Conservation (phyloP, 2,329 filamentous ascomycete genomes). For the Microascus cirrosus region DNA sequence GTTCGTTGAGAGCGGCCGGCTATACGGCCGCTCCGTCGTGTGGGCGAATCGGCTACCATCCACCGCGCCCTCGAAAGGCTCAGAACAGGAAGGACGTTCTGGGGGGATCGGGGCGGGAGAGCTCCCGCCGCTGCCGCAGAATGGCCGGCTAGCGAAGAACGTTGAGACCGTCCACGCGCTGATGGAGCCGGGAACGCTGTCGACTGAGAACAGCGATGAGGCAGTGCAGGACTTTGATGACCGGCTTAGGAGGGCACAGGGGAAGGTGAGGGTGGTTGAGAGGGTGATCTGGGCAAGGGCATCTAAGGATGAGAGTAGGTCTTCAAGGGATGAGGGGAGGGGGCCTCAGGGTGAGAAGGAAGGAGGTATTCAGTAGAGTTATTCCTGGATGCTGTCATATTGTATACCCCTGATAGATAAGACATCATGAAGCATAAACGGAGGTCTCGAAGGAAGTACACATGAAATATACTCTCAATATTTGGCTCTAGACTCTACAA, state of each 20-base stretch:
- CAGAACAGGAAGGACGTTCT: slow-evolving; percentile 4
- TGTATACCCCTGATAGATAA: background rate
- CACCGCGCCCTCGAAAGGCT: slow-evolving; percentile 9
- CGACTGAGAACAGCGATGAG: slow-evolving; percentile 76
- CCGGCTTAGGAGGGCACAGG: slow-evolving; percentile 68
- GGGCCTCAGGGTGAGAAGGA: background rate
- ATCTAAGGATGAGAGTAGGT: background rate
- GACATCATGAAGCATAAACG: background rate
- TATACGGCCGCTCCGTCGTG: slow-evolving; percentile 70
- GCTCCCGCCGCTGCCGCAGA: slow-evolving; percentile 37
- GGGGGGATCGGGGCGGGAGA: slow-evolving; percentile 5
- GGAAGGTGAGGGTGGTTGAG: slow-evolving; percentile 78
- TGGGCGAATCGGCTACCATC: slow-evolving; percentile 62
- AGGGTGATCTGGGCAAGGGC: slow-evolving; percentile 41
- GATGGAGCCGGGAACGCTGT: slow-evolving; percentile 66
- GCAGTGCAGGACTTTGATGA: slow-evolving; percentile 88
- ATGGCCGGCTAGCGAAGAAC: slow-evolving; percentile 64
- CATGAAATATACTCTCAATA: background rate
- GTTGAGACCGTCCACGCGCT: slow-evolving; percentile 64
- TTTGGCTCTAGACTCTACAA: background rate
- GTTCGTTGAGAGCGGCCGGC: slow-evolving; percentile 65
- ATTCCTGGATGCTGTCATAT: background rate
- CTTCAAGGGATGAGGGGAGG: background rate
- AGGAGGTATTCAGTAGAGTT: background rate
- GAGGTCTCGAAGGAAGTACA: background rate